Evolutionary conservation across 495 filamentous ascomycete species (phyloP).

Genomic region (Cladorrhinum samala): DNA sequence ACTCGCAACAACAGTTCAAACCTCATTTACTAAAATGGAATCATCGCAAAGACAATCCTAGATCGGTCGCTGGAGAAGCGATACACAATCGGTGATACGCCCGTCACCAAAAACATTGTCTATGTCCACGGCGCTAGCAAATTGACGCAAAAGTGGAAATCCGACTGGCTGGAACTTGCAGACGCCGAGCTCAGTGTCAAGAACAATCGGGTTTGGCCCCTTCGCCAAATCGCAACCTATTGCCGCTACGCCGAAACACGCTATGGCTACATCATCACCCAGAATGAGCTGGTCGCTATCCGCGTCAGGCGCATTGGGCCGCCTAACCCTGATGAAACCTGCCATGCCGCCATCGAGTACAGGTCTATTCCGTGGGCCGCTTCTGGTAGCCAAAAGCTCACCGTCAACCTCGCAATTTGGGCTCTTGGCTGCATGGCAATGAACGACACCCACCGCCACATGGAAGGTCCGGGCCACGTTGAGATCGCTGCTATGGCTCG

Average conservation of each 20-base stretch:
- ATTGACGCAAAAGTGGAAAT: no score
- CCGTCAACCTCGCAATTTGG: conserved; percentile 2
- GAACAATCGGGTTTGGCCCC: not conserved
- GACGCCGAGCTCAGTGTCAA: no score
- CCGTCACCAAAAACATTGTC: no score
- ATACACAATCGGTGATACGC: no score
- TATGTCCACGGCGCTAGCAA: no score
- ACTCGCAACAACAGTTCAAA: no score
- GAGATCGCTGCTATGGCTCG: not conserved
- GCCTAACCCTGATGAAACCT: not conserved
- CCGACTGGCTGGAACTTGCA: no score
- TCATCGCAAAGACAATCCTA: no score
- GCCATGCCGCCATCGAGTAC: not conserved
- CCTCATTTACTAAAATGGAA: no score
- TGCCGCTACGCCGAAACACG: conserved; percentile 7
- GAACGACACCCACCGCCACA: conserved; percentile 8
- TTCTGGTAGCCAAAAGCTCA: not conserved
- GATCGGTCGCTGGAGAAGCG: no score
- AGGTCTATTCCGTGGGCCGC: not conserved
- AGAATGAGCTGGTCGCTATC: conserved; percentile 3
- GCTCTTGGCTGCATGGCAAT: conserved; percentile 5
- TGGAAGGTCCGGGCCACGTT: not conserved
- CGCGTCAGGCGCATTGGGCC: not conserved
- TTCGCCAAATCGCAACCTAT: conserved; percentile 3
- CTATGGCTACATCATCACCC: conserved; percentile 2